Percentiles rank a stretch among this genome's conserved stretches.
These are phyloP conservation scores for Emericellopsis atlantica DNA, from an alignment of 2,329 filamentous ascomycete species.

Conservation along the genomic window DNA sequence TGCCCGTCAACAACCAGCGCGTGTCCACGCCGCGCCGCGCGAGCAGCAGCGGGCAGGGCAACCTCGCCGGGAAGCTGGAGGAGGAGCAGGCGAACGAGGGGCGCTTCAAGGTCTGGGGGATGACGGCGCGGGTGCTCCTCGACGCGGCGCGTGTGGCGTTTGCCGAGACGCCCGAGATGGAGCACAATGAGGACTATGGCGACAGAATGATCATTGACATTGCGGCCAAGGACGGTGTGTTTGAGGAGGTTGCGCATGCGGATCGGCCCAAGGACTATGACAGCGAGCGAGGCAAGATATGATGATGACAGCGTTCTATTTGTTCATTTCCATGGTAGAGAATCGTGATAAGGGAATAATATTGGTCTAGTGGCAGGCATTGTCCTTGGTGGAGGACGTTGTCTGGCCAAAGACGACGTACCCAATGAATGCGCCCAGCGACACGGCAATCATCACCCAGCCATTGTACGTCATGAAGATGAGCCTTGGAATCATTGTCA, in stretches of 20 bases:
- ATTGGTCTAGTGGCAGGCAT: conserved; percentile 75
- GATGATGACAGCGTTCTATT: not conserved
- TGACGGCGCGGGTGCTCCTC: conserved; percentile 85
- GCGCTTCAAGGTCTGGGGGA: conserved; percentile 81
- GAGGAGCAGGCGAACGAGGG: conserved; percentile 31
- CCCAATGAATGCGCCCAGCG: conserved; percentile 77
- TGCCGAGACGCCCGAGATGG: conserved; percentile 70
- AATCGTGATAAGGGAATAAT: too few species aligned
- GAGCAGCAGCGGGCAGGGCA: conserved; percentile 24
- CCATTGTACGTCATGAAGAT: conserved; percentile 99
- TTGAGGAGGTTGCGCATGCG: conserved; percentile 23
- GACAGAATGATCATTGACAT: conserved; percentile 37
- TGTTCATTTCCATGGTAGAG: not conserved
- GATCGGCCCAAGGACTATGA: conserved; percentile 8
- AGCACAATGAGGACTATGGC: conserved; percentile 44
- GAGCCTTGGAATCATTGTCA: conserved; percentile 46
- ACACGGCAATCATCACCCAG: conserved; percentile 89
- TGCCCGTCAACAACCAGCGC: conserved; percentile 60
- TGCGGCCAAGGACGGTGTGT: conserved; percentile 31
- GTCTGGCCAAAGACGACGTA: conserved; percentile 69
- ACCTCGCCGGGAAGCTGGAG: conserved; percentile 28
- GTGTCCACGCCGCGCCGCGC: conserved; percentile 47
- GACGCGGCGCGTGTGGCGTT: conserved; percentile 82
- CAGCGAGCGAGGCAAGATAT: conserved; percentile 10
- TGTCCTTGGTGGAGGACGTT: conserved; percentile 65